A percentile compares a stretch with the other conserved stretches of the same genome.
phyloP scores from a whole-genome alignment of 1,284 basidiomycete genomes.

The Naganishia cerealis region DNA sequence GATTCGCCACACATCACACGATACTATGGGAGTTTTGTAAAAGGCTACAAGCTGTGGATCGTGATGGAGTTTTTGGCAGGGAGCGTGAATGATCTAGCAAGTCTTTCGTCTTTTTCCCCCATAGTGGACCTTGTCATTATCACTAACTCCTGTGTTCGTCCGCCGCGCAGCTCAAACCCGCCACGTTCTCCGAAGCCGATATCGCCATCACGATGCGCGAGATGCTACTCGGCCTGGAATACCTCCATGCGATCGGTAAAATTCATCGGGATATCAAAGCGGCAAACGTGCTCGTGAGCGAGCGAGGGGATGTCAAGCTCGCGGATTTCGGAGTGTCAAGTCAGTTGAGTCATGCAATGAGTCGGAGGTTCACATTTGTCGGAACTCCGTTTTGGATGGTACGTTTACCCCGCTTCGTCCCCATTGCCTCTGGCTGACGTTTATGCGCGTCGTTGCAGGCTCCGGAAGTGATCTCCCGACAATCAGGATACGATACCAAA shows the following conservation, averaged over 20 bases:
- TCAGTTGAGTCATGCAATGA: conserved; percentile 72
- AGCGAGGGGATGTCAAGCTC: conserved; percentile 88
- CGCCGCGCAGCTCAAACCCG: conserved; percentile 70
- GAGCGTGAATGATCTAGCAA: conserved; percentile 84
- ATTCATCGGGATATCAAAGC: conserved; percentile 99
- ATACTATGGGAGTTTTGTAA: conserved; percentile 96
- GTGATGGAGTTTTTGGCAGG: conserved; percentile 99
- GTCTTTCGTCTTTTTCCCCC: conserved; percentile 32
- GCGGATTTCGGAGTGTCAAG: conserved; percentile 96
- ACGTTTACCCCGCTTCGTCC: neutral
- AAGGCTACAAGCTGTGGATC: conserved; percentile 97
- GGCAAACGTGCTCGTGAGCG: conserved; percentile 88
- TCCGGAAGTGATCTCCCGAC: conserved; percentile 90
- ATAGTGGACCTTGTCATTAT: neutral
- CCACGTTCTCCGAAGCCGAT: conserved; percentile 83
- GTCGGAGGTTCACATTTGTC: conserved; percentile 87
- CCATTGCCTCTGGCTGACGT: neutral
- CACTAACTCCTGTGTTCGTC: neutral
- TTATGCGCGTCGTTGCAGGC: conserved; percentile 57
- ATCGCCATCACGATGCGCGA: conserved; percentile 94
- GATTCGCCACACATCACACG: conserved; percentile 93
- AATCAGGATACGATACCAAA: conserved; percentile 81
- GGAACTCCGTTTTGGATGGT: conserved; percentile 85
- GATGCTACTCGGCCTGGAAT: conserved; percentile 87
- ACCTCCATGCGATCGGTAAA: conserved; percentile 88